A percentile compares a stretch with the other conserved stretches of the same genome.
Conservation (phyloP, 495 filamentous ascomycete species). For the Lepidopterella palustris region DNA sequence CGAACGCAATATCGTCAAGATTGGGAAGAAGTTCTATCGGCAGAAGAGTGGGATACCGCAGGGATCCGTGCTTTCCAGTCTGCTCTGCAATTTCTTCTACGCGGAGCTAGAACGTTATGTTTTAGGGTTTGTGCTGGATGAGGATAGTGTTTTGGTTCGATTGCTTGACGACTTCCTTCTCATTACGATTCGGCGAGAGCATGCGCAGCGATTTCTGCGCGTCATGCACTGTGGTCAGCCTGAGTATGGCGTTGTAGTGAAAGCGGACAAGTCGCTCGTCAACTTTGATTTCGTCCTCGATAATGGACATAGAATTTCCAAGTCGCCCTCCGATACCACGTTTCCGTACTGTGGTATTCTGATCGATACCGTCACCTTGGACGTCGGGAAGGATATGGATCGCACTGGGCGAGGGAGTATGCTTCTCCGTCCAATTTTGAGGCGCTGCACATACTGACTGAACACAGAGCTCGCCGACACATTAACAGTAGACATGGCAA, state of each 20-base stretch:
- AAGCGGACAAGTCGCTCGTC: conserved; percentile 69
- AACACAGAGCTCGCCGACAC: conserved; percentile 48
- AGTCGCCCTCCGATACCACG: conserved; percentile 25
- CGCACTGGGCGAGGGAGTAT: conserved; percentile 43
- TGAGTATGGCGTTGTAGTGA: conserved; percentile 73
- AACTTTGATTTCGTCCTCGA: conserved; percentile 59
- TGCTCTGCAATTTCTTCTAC: conserved; percentile 93
- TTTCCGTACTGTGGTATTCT: conserved; percentile 87
- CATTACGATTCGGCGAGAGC: conserved; percentile 59
- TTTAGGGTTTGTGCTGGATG: conserved; percentile 56
- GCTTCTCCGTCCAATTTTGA: conserved; percentile 23
- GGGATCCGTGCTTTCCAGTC: conserved; percentile 76
- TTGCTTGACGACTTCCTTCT: conserved; percentile 91
- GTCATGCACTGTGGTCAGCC: conserved; percentile 74
- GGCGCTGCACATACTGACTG: conserved; percentile 8
- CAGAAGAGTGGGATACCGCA: conserved; percentile 90
- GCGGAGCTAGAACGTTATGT: conserved; percentile 68
- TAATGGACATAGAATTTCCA: conserved; percentile 6
- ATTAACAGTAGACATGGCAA: conserved; percentile 68
- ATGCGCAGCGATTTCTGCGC: conserved; percentile 64
- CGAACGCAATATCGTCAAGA: conserved; percentile 72
- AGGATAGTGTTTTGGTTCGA: conserved; percentile 63
- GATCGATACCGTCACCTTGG: conserved; percentile 70
- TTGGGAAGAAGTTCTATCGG: conserved; percentile 83
- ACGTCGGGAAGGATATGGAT: conserved; percentile 58